Percentiles rank a stretch among this genome's conserved stretches.
These are phyloP conservation scores for Globisporangium cystogenes DNA, from an alignment of 352 stramenopile genomes.

Conservation along the genomic window DNA sequence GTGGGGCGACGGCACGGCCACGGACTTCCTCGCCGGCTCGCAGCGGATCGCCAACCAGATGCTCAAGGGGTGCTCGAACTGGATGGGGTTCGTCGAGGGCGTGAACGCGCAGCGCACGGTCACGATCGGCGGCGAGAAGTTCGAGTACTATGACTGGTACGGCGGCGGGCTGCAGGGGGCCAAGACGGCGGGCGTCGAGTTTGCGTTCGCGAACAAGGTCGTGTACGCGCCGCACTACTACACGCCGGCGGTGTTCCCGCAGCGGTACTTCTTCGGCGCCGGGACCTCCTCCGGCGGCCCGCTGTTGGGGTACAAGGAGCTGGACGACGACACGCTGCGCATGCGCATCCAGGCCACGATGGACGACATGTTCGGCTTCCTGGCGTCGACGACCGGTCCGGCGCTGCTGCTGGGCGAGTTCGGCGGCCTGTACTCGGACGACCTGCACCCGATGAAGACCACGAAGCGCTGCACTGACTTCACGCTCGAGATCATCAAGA, in stretches of 20 bases:
- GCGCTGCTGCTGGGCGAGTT: constrained; percentile 31
- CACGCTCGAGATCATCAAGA: constrained; percentile 23
- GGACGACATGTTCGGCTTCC: constrained; percentile 36
- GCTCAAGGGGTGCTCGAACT: constrained; percentile 26
- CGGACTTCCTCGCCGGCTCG: constrained; percentile 21
- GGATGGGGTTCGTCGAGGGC: constrained; percentile 36
- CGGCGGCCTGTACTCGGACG: constrained; percentile 22
- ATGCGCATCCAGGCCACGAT: constrained; percentile 21
- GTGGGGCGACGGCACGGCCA: constrained; percentile 22
- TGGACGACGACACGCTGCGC: constrained; percentile 19
- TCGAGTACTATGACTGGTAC: constrained; percentile 35
- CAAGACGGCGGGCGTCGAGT: constrained; percentile 15
- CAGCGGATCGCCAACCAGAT: constrained; percentile 26
- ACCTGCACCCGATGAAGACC: constrained; percentile 23
- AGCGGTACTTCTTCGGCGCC: constrained; percentile 21
- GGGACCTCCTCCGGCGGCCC: too few species aligned
- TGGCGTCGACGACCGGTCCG: constrained; percentile 16
- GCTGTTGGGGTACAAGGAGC: constrained; percentile 16
- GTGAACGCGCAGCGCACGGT: constrained; percentile 21
- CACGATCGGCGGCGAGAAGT: constrained; percentile 18
- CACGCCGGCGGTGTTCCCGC: constrained; percentile 25
- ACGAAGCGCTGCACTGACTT: constrained; percentile 27
- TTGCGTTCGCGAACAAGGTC: constrained; percentile 20
- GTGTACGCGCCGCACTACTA: constrained; percentile 37
- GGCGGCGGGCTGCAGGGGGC: constrained; percentile 29